Conservation (phyloP, 1,139 yeast species). For the Geotrichum restrictum region DNA sequence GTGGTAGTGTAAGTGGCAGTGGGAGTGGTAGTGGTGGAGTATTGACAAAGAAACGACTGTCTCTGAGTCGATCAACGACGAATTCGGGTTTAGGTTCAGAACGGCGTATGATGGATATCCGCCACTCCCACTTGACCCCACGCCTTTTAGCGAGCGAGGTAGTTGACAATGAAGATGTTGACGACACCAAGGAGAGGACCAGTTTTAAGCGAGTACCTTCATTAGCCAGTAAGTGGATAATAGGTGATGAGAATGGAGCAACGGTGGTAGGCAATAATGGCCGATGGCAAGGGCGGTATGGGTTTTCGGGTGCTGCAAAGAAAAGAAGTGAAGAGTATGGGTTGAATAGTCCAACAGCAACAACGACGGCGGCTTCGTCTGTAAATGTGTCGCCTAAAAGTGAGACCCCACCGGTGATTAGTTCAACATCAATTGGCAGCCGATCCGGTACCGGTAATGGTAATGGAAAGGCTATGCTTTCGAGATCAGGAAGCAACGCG, state of each 20-base stretch:
- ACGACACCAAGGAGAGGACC: neutral
- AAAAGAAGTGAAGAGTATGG: neutral
- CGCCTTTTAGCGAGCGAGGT: constrained; percentile 73
- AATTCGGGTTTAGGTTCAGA: constrained; percentile 31
- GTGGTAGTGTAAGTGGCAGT: too few relatives aligned
- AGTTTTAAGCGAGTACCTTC: too few relatives aligned
- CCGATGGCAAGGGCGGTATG: neutral
- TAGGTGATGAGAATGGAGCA: too few relatives aligned
- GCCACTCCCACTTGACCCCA: constrained; percentile 73
- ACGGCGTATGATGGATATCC: constrained; percentile 48
- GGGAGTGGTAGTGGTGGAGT: too few relatives aligned
- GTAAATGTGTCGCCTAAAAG: neutral
- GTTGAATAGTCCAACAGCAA: neutral
- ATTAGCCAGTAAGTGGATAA: too few relatives aligned
- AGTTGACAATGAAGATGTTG: constrained; percentile 46
- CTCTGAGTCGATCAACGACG: constrained; percentile 40
- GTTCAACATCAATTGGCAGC: too few relatives aligned
- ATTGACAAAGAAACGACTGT: constrained; percentile 5
- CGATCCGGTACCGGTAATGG: too few relatives aligned
- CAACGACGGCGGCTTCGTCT: neutral
- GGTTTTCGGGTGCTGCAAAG: neutral
- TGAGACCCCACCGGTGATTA: neutral
- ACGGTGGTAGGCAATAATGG: neutral
- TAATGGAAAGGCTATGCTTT: neutral
- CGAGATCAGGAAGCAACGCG: neutral